phyloP scores from a whole-genome alignment of 75 land plant genomes.

The Selaginella tamariscina region DNA sequence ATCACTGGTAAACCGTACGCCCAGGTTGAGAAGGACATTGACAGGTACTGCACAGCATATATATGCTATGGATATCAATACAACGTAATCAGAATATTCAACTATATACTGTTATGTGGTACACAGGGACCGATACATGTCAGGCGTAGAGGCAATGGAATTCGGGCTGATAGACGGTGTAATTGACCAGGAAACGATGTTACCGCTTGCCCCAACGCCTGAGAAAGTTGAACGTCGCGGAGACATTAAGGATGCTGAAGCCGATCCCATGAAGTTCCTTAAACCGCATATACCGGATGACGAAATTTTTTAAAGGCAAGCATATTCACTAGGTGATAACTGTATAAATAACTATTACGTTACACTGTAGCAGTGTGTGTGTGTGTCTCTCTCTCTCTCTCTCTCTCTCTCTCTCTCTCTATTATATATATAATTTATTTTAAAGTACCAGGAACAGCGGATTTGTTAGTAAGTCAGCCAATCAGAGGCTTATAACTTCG shows the following conservation, averaged over 20 bases:
- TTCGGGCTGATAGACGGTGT: conserved; percentile 90
- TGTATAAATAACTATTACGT: no score
- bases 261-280: conserved; percentile 47
- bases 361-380: no score
- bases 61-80: background rate
- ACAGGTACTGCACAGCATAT: no score
- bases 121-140: conserved; percentile 91
- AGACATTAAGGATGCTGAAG: conserved; percentile 29
- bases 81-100: conserved; percentile 1
- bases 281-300: conserved; percentile 82
- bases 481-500: no score
- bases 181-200: conserved; percentile 69
- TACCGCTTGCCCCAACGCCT: conserved; percentile 49
- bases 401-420: no score
- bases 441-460: no score
- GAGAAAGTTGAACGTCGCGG: conserved; percentile 41
- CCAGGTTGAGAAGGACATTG: conserved; percentile 28
- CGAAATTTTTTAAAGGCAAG: conserved; percentile 39
- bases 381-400: no score
- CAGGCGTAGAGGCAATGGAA: conserved; percentile 90
- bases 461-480: no score
- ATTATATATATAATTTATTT: no score
- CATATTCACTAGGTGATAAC: no score
- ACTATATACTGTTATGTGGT: conserved; percentile 73
- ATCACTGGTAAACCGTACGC: conserved; percentile 63